Conservation (phyloP, 148 eudicot species). For the Persicaria tinctoria region DNA sequence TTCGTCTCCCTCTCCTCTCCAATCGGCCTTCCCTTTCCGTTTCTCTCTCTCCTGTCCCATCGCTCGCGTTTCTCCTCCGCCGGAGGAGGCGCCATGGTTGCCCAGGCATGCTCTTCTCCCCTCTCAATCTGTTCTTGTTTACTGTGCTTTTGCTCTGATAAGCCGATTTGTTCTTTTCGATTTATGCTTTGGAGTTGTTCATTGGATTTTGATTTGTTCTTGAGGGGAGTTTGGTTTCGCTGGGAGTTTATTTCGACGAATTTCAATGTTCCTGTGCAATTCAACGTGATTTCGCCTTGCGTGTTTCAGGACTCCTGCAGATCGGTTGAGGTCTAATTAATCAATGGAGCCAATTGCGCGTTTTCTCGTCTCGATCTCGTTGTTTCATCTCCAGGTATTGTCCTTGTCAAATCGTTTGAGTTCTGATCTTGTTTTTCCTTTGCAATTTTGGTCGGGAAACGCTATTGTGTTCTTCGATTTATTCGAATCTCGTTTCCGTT, state of each 20-base stretch:
- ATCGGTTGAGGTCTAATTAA: too few species aligned
- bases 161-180: background rate
- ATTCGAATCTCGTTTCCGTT: background rate
- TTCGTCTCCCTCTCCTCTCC: background rate
- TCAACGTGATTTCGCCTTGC: background rate
- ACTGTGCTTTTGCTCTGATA: background rate
- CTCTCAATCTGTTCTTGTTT: background rate
- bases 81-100: conserved; percentile 11
- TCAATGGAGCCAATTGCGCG: background rate
- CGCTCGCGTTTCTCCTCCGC: conserved; percentile 11
- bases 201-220: background rate
- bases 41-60: conserved; percentile 4
- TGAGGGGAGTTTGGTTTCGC: background rate
- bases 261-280: background rate
- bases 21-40: background rate
- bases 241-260: background rate
- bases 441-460: background rate
- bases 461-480: background rate
- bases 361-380: background rate
- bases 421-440: background rate
- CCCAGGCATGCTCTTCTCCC: background rate
- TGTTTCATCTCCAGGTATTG: background rate
- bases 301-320: too few species aligned
- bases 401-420: background rate
- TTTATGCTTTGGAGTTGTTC: background rate